These are phyloP conservation scores for Suillus cothurnatus DNA, from an alignment of 768 basidiomycete genomes.

Conservation along the genomic window DNA sequence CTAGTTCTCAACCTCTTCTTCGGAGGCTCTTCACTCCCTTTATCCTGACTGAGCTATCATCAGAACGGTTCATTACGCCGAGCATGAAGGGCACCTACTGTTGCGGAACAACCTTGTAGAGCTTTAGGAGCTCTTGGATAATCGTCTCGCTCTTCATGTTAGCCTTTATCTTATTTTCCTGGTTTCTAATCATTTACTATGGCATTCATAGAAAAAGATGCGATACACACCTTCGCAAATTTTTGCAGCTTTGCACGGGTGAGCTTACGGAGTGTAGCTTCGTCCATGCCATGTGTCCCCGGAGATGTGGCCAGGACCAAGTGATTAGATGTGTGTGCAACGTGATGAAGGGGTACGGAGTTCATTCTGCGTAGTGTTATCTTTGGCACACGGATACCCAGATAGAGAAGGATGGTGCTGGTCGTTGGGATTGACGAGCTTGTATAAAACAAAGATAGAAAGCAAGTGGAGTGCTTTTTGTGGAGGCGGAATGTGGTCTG, in stretches of 20 bases:
- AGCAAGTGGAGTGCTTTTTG: not conserved
- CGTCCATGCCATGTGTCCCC: slow-evolving; percentile 9
- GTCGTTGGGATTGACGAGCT: not conserved
- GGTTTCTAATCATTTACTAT: not conserved
- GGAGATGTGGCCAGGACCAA: not conserved
- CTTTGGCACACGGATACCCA: not conserved
- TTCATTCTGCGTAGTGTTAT: not conserved
- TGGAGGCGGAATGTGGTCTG: not conserved
- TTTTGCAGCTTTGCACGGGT: slow-evolving; percentile 28
- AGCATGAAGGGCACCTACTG: slow-evolving; percentile 7
- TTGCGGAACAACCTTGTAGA: not conserved
- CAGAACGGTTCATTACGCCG: slow-evolving; percentile 10
- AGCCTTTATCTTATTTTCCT: slow-evolving; percentile 26
- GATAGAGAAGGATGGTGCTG: not conserved
- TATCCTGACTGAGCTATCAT: slow-evolving; percentile 15
- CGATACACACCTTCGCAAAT: slow-evolving; percentile 23
- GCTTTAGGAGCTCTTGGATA: slow-evolving; percentile 22
- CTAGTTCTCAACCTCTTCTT: slow-evolving; percentile 14
- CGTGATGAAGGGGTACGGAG: not conserved
- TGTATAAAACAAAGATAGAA: not conserved
- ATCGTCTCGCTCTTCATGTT: slow-evolving; percentile 31
- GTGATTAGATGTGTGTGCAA: not conserved
- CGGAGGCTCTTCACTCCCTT: slow-evolving; percentile 15
- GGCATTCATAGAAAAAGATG: not conserved
- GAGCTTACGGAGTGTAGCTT: slow-evolving; percentile 25